Evolutionary conservation across 352 stramenopile genomes (phyloP), one percentile per base, ranked within the genome.

Genomic region (Phytophthora crassamura): DNA sequence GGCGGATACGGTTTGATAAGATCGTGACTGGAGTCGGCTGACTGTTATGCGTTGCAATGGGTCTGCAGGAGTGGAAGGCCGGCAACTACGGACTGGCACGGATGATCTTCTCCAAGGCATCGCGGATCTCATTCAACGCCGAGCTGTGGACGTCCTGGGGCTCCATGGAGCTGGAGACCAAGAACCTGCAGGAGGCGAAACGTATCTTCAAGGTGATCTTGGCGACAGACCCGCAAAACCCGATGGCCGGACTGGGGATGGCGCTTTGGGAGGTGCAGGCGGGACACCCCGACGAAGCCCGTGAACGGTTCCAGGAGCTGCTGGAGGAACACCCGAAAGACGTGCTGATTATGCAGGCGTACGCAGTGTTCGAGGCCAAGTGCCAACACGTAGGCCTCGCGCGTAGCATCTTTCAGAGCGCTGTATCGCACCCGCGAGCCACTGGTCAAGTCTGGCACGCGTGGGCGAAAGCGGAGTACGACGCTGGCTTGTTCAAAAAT

Each of bases 121-220:
- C 82, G 39, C 87, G 86, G 57, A 78, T 91, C 46, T 86, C 74
- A 39, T 96, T 93, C 63, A 67, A 91, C 59, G 34, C 50, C 6
- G 80, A 91, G 56, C 52, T 96, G 5, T 96, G 83, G 84, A 88
- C 89, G 60, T 96, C 88, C 28, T 96, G 88, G 88, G 88, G 75
- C 5, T 89, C 83, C 14, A 94, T 96, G 86, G 88, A 96, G 69
- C 64, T 90, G 58, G 86, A 94, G 35, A 51, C 77, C 18, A 82
- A 85, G 49, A 94, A 94, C 60, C 69, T 86, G 61, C 73, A 67
- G 42, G 88, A 96, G 50, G 84, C 88, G 16, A 89, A 88, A 53
- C 84, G 88, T 1, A 78, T 96, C 22, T 96, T 83, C 68, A 91
- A 85, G 15, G 80, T 94, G 14, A 89, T 96, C 64, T 63, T 96